Conservation (phyloP, 2,329 filamentous ascomycete species). For the Didymella exigua region DNA sequence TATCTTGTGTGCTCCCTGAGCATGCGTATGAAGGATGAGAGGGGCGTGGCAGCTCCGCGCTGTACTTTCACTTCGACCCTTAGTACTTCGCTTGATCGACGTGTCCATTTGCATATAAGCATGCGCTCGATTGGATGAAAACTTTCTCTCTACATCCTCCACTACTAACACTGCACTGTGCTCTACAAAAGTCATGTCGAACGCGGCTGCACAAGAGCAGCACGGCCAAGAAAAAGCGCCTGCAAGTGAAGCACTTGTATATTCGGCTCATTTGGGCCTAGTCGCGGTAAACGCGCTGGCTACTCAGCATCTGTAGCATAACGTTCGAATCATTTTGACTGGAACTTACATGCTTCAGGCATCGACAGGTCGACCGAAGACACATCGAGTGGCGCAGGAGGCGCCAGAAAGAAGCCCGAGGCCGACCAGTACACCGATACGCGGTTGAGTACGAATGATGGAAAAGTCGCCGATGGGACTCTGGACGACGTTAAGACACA, state of each 20-base stretch:
- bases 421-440: neutral
- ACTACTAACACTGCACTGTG: neutral
- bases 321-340: neutral
- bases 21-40: neutral
- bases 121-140: neutral
- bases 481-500: neutral
- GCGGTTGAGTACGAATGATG: neutral
- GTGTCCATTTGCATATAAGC: neutral
- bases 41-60: neutral
- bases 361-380: neutral
- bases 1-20: neutral
- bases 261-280: too few relatives aligned
- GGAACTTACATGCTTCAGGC: neutral
- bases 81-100: too few relatives aligned
- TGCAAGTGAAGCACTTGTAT: too few relatives aligned
- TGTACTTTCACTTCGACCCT: neutral
- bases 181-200: neutral
- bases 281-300: neutral
- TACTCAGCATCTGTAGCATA: neutral
- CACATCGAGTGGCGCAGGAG: neutral
- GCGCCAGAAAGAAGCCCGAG: neutral
- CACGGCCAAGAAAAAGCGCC: neutral
- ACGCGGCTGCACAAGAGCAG: neutral
- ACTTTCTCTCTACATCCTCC: neutral
- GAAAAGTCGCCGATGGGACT: neutral